Percentiles rank a stretch among this genome's conserved stretches.
Evolutionary conservation across 257 asterid species (phyloP).

Genomic region (Lycium ferocissimum): DNA sequence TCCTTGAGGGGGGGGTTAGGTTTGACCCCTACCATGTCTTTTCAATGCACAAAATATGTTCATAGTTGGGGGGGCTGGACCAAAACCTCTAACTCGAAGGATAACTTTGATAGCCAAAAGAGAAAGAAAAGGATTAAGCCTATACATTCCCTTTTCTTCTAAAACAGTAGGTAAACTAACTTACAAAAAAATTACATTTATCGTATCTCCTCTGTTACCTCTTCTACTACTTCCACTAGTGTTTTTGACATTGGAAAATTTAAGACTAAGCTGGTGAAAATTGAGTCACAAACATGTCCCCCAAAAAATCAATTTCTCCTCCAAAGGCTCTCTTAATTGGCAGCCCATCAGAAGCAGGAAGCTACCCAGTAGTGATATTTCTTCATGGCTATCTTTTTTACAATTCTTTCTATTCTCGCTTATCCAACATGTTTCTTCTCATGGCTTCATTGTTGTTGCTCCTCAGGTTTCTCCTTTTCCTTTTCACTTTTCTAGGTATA

Average conservation of each 20-base stretch:
- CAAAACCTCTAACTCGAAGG: no score
- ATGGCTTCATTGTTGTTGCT: slow-evolving; percentile 82
- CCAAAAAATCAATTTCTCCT: slow-evolving; percentile 38
- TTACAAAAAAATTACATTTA: no score
- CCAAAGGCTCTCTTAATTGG: slow-evolving; percentile 72
- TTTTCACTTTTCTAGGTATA: background rate
- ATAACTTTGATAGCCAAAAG: no score
- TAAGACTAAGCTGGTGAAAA: slow-evolving; percentile 43
- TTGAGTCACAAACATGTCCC: slow-evolving; percentile 37
- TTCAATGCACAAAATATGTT: no score
- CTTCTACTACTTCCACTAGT: slow-evolving; percentile 39
- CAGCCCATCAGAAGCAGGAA: slow-evolving; percentile 63
- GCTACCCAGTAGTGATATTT: slow-evolving; percentile 65
- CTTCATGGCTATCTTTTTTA: slow-evolving; percentile 85
- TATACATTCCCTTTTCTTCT: no score
- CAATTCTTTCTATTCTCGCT: slow-evolving; percentile 90
- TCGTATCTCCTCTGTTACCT: no score
- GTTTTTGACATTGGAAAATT: slow-evolving; percentile 55
- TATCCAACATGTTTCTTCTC: slow-evolving; percentile 76
- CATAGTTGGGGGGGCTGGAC: no score
- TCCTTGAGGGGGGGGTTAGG: no score
- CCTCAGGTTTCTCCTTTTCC: slow-evolving; percentile 66
- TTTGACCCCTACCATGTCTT: no score
- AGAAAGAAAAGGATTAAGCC: no score
- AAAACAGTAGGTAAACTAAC: no score